Evolutionary conservation across 352 stramenopile genomes (phyloP).

Genomic region (Globisporangium splendens): DNA sequence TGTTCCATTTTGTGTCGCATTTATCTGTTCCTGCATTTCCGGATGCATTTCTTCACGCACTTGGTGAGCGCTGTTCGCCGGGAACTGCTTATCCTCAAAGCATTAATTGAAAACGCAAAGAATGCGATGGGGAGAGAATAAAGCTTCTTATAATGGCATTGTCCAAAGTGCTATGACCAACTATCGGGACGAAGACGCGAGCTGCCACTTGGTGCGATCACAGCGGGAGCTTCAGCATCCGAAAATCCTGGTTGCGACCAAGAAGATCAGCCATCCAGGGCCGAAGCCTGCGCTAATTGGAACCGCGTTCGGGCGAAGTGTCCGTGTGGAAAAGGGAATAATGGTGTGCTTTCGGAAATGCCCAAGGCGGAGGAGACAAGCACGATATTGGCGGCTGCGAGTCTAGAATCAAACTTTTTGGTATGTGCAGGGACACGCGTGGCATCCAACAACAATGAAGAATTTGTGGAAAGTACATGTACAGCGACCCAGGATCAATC

Average conservation of each 20-base stretch:
- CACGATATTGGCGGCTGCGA: neutral
- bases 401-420: conserved; percentile 4
- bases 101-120: neutral
- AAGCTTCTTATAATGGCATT: neutral
- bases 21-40: neutral
- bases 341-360: neutral
- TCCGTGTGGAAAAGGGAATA: conserved; percentile 4
- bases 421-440: conserved; percentile 11
- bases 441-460: conserved; percentile 12
- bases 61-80: too few relatives aligned
- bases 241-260: neutral
- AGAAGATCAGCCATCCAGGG: neutral
- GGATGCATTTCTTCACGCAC: neutral
- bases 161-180: neutral
- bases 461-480: neutral
- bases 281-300: conserved; percentile 3
- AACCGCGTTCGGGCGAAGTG: conserved; percentile 3
- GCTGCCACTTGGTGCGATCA: neutral
- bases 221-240: neutral
- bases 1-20: too few relatives aligned
- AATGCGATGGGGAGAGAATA: conserved; percentile 13
- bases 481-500: neutral
- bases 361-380: neutral
- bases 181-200: conserved; percentile 5
- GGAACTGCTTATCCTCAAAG: neutral